Percentiles rank a stretch among this genome's conserved stretches.
Evolutionary conservation across 805 yeast genomes (phyloP).

Genomic region (Candida arabinofermentans): DNA sequence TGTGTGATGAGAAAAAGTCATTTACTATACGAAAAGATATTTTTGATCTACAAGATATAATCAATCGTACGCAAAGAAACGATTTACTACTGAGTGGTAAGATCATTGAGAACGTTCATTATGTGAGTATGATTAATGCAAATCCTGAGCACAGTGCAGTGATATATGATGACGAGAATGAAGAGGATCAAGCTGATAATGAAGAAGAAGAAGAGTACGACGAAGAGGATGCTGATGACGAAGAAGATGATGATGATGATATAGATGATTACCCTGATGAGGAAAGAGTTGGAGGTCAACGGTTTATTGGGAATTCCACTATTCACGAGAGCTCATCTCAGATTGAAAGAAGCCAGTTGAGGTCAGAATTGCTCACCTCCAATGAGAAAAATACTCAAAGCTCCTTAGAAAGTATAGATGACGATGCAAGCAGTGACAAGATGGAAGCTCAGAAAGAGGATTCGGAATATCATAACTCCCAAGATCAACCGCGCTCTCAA

Average conservation of each 20-base stretch:
- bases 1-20: constrained; percentile 18
- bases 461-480: too few species aligned
- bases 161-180: background rate
- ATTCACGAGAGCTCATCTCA: too few species aligned
- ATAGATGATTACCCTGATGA: background rate
- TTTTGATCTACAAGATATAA: constrained; percentile 27
- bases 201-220: background rate
- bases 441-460: too few species aligned
- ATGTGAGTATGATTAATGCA: background rate
- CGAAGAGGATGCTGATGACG: background rate
- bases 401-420: too few species aligned
- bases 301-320: constrained; percentile 2
- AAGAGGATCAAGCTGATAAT: background rate
- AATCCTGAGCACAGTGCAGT: too few species aligned
- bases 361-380: too few species aligned
- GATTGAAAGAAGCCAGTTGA: too few species aligned
- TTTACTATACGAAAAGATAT: constrained; percentile 20
- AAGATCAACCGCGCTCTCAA: background rate
- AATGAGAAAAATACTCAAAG: too few species aligned
- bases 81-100: constrained; percentile 2
- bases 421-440: too few species aligned
- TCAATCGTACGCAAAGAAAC: constrained; percentile 20
- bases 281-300: background rate
- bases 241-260: background rate
- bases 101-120: constrained; percentile 6